These are phyloP conservation scores for Cladorrhinum samala DNA, from an alignment of 495 filamentous ascomycete species.

Conservation along the genomic window DNA sequence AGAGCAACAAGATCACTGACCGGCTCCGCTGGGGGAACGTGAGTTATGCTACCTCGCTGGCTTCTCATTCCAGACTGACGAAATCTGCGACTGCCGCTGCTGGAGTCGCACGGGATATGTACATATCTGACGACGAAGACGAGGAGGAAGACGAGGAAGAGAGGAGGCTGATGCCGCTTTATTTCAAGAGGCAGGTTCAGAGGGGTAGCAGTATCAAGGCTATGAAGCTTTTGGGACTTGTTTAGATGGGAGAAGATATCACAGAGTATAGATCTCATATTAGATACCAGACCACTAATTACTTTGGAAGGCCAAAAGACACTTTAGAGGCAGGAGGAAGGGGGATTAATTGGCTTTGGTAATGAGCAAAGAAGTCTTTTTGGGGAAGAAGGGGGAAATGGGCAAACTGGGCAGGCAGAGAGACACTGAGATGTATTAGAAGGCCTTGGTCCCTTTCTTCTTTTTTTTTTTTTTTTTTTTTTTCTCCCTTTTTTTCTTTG, in stretches of 20 bases:
- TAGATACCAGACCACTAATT: too few relatives aligned
- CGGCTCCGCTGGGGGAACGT: slow-evolving; percentile 6
- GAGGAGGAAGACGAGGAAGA: slow-evolving; percentile 9
- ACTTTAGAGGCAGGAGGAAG: too few relatives aligned
- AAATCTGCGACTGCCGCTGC: neutral
- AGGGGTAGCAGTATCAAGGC: slow-evolving; percentile 13
- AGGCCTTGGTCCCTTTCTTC: too few relatives aligned
- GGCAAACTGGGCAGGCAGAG: too few relatives aligned
- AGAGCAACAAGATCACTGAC: neutral
- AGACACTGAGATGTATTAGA: too few relatives aligned
- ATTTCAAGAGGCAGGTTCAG: neutral
- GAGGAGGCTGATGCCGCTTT: slow-evolving; percentile 20
- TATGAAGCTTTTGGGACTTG: slow-evolving; percentile 20
- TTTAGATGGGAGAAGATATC: neutral
- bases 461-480: neutral
- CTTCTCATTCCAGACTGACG: neutral
- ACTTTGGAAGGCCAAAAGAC: too few relatives aligned
- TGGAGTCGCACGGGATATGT: neutral
- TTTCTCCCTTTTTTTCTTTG: neutral
- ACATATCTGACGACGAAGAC: slow-evolving; percentile 8
- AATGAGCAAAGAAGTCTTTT: too few relatives aligned
- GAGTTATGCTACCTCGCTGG: neutral
- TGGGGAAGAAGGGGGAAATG: too few relatives aligned
- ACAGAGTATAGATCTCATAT: too few relatives aligned
- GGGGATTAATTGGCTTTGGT: too few relatives aligned